Evolutionary conservation across 495 filamentous ascomycete species (phyloP).

Genomic region (Immersiella caudata): DNA sequence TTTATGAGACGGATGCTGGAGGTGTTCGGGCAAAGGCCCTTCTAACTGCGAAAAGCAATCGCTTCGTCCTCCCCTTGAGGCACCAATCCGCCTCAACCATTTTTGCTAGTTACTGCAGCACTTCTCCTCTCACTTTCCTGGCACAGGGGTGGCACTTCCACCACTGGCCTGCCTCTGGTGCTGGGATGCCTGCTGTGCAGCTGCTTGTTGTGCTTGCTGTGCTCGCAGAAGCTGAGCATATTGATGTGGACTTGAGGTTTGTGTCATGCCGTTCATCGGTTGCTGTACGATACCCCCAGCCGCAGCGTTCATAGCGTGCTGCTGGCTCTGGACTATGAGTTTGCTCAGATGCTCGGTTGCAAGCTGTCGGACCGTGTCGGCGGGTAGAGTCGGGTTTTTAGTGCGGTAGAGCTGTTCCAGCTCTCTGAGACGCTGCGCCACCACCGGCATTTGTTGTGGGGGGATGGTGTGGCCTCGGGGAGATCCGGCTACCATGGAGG

Average conservation of each 20-base stretch:
- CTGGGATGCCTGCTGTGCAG: constrained; percentile 25
- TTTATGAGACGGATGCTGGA: neutral
- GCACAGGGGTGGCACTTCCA: constrained; percentile 45
- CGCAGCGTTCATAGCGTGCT: constrained; percentile 65
- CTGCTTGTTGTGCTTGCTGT: constrained; percentile 50
- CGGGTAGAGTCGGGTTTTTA: constrained; percentile 58
- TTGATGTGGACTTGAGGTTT: constrained; percentile 58
- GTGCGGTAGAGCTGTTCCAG: constrained; percentile 40
- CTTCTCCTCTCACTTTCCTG: constrained; percentile 25
- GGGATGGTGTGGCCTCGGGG: constrained; percentile 40
- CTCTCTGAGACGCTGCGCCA: constrained; percentile 31
- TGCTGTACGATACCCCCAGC: constrained; percentile 50
- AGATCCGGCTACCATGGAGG: constrained; percentile 40
- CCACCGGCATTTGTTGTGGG: constrained; percentile 28
- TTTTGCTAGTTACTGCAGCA: neutral
- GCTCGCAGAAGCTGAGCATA: constrained; percentile 75
- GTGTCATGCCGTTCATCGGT: constrained; percentile 32
- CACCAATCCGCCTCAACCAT: neutral
- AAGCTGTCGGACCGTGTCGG: constrained; percentile 62
- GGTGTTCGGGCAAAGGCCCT: constrained; percentile 12
- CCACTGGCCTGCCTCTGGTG: constrained; percentile 50
- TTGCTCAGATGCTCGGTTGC: constrained; percentile 59
- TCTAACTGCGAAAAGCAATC: neutral
- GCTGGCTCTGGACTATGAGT: constrained; percentile 38
- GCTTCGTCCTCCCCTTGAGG: neutral